Evolutionary conservation across 495 filamentous ascomycete species (phyloP), one percentile per base, ranked within the genome.

Genomic region (Lasiosphaeria ovina): DNA sequence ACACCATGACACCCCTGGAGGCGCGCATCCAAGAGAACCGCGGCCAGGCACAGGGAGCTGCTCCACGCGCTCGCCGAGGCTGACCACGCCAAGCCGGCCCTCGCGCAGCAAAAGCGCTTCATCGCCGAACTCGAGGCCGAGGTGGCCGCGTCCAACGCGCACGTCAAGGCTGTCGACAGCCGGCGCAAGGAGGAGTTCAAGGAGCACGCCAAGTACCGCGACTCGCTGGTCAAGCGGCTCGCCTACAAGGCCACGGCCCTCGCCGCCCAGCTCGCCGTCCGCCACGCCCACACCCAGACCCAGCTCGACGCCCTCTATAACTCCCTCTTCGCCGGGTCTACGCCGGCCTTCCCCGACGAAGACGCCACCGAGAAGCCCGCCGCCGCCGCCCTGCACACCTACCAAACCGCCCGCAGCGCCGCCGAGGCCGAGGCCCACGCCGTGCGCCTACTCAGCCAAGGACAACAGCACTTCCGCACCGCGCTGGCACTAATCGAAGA

Each of bases 121-220:
- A 66, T 81, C 53, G 51, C 51, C 6, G 69, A 77, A 51, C 73
- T 82, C 38, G 58, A 74, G 11, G 54, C 50, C 34, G 64, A 77
- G 40, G 61, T 80, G 35, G 51, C 54, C 4, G 47, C 56, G 2
- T 55, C 65, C n/a, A 61, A 65, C 40, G 36, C 60, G 35, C 61
- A 55, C 35, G 58, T 74, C 35, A 45, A 40, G 3, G 32, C n/a
- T 14, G 61, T 75, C 31, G 69, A 74, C 45, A 45, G 34, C 8
- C 64, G 65, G 35, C 73, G 74, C 36, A 60, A 63, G 24, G 71
- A 72, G 42, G 78, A 82, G 62, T 71, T 78, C 38, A 72, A 74
- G 42, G 79, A 81, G 16, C 79, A 81, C 62, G 68, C 77, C 40
- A 75, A 72, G 57, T 78, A 79, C 61, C 78, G 76, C 45, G 78